Conservation (phyloP, 371 early-diverging fungal species). For the Coemansia sp. region DNA sequence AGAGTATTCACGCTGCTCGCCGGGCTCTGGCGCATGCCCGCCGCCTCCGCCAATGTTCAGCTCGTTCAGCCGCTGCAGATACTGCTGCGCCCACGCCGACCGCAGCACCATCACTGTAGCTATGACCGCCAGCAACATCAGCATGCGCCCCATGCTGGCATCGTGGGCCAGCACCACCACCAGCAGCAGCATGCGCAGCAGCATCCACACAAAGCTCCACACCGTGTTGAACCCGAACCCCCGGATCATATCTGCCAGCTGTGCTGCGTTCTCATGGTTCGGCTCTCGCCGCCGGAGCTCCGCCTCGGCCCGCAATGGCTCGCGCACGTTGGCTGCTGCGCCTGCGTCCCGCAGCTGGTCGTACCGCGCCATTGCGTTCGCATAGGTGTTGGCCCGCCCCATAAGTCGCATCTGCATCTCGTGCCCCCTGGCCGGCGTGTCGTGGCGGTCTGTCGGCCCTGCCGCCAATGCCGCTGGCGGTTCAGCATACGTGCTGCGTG, state of each 20-base stretch:
- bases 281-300: neutral
- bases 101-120: slow-evolving; percentile 17
- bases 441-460: neutral
- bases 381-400: neutral
- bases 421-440: neutral
- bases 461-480: neutral
- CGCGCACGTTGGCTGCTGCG: neutral
- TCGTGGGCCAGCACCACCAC: slow-evolving; percentile 45
- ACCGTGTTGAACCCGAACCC: slow-evolving; percentile 27
- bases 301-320: neutral
- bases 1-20: slow-evolving; percentile 17
- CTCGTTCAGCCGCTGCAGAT: neutral
- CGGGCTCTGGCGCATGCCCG: neutral
- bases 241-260: slow-evolving; percentile 20
- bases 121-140: slow-evolving; percentile 17
- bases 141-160: slow-evolving; percentile 36
- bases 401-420: slow-evolving; percentile 1
- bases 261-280: neutral
- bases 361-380: neutral
- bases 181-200: slow-evolving; percentile 37
- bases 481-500: neutral
- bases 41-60: neutral
- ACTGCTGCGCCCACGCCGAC: slow-evolving; percentile 16
- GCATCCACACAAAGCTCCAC: slow-evolving; percentile 35
- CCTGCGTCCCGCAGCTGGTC: neutral